Base-by-base conservation (phyloP, 495 filamentous ascomycete species). In the Daldinia decipiens region DNA sequence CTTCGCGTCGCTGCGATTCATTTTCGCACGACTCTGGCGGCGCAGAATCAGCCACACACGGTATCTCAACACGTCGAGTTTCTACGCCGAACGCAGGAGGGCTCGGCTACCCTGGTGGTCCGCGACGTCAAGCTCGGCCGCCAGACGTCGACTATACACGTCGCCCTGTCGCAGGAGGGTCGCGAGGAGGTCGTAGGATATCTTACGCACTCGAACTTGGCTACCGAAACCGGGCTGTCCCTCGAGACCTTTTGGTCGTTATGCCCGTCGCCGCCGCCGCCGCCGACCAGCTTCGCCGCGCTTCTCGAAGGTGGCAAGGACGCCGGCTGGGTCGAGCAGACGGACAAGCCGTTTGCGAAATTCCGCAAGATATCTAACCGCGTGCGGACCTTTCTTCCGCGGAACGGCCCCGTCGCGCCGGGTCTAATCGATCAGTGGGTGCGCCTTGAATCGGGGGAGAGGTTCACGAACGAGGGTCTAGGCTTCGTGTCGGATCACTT, bases 121-220 rank as follows among this genome's bases (percentile, higher is more conserved):
- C 81, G 87, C 58, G 90, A 94, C 66, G 76, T 87, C 34, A 95
- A 95, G 74, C 80, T 93, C 17, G 92, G 92, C 19, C 79, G 85
- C 5, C 87, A 90, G 62, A 89, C 89, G 12, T 90, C 89, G 43
- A 87, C 89, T n/a, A 83, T 94, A 31, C 90, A 92, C 72, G 79
- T 92, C 52, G 83, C 85, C 13, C 84, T 94, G 36, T 72, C 72
- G 3, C 78, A 82, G 53, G 82, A 79, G 13, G 86, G 68, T 2
- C 81, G 82, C 19, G 84, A 87, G 55, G 89, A 90, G 76, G 84
- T 92, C 7, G 83, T 89, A 3, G 90, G 86, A 17, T 91, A 90
- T 72, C 81, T 92, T 31, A 92, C 89, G 15, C 84, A 92, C 40
- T 85, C 85, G 27, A 88, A 91, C 50, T 79, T 90, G 15, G 67